Evolutionary conservation across 208 protist genomes (phyloP), one percentile per base, ranked within the genome.

Genomic region (Ichthyophonus hoferi): DNA sequence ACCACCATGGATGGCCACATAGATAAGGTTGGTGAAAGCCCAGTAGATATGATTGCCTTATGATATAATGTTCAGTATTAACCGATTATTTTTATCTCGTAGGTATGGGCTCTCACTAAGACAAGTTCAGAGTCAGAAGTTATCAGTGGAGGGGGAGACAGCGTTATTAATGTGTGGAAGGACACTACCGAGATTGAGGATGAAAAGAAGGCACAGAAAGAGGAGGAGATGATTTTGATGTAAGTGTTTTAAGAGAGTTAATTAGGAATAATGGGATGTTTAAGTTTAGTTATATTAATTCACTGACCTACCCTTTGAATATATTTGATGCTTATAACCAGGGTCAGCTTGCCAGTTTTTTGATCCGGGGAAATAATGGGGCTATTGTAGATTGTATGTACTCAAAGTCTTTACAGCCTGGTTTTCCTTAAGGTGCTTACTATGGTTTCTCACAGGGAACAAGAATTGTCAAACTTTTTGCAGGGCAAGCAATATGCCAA

Each of bases 1-100:
- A 58, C 42, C 39, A 95, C 93, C 0, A 85, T 94, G 40, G 93
- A 94, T 42, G 90, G 77, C 0, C 94, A 95, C 40, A 89, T 90
- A 3, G 89, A 93, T 58, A 94, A 92, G n/a, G 90, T 94, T 14
- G 1, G 40, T 35, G 2, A 38, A 31, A 31, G 43, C 43, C 3
- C 43, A 67, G 24, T 24, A 67, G 12, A 24, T 3, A 67, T 24
- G 24, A 67, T 67, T 31, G 24, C 43, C 12, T 3, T 24, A 67
- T 31, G 43, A 67, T 24, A 3, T 31, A 31, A 24, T 67, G 12
- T 24, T 31, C 3, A 24, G 24, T 24, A 31, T 67, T 67, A 24
- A 24, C 43, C 3, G 12, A n/a, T n/a, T n/a, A n/a, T n/a, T n/a
- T n/a, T n/a, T n/a, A n/a, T n/a, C n/a, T n/a, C n/a, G n/a, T 24